Conservation (phyloP, 129 eudicot genomes). For the Helichrysum umbraculigerum region DNA sequence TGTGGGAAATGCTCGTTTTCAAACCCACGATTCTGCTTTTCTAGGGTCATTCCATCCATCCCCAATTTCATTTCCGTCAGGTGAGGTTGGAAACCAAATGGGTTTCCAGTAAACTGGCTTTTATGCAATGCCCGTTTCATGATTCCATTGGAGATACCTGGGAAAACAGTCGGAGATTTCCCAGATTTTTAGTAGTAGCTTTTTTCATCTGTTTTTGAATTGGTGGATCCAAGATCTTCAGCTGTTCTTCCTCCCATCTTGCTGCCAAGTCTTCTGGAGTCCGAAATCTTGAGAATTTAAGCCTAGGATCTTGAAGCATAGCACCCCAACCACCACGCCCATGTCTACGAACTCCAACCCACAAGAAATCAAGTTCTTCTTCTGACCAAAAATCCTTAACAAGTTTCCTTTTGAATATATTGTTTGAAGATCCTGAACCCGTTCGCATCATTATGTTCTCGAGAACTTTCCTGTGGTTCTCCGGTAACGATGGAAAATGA, state of each 20-base stretch:
- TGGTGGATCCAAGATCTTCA: conserved; percentile 53
- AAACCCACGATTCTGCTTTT: conserved; percentile 33
- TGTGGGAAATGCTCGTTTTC: conserved; percentile 35
- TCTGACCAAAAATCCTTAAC: conserved; percentile 52
- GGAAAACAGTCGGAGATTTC: conserved; percentile 41
- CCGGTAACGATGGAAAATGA: conserved; percentile 60
- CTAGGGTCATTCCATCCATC: conserved; percentile 39
- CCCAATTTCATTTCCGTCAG: too few relatives aligned
- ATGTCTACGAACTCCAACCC: conserved; percentile 42
- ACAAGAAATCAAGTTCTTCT: conserved; percentile 40
- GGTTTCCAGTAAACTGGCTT: conserved; percentile 45
- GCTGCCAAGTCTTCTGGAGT: conserved; percentile 24
- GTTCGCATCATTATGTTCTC: conserved; percentile 85
- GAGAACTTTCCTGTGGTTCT: conserved; percentile 84
- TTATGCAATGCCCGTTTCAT: conserved; percentile 70
- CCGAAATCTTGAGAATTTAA: conserved; percentile 29
- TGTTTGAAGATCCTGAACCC: conserved; percentile 67
- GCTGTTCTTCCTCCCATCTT: conserved; percentile 43
- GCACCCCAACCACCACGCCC: conserved; percentile 42
- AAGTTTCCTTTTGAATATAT: conserved; percentile 42
- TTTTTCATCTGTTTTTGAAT: conserved; percentile 29
- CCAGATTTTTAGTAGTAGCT: conserved; percentile 44
- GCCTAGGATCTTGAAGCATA: conserved; percentile 34
- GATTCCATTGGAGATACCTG: conserved; percentile 67
- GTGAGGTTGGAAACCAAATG: too few relatives aligned